A percentile compares a stretch with the other conserved stretches of the same genome.
These are phyloP conservation scores for Helotiales sp. DNA, from an alignment of 2,329 filamentous ascomycete species.

Conservation along the genomic window DNA sequence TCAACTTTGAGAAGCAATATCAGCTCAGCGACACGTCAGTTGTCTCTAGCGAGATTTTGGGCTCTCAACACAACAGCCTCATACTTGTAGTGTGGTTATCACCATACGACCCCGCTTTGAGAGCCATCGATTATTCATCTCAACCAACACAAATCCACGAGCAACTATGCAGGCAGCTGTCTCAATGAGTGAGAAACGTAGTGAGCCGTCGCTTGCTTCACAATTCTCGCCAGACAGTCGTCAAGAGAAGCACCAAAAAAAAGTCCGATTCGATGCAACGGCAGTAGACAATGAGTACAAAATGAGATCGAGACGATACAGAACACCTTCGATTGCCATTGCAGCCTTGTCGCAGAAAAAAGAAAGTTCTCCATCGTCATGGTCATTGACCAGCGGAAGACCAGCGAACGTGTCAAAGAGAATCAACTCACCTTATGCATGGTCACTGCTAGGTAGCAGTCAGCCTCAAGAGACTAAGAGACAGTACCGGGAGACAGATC, in stretches of 20 bases:
- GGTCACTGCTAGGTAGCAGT: not conserved
- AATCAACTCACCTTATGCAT: not conserved
- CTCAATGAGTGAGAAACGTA: not conserved
- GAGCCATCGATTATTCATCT: not conserved
- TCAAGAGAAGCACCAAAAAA: slow-evolving; percentile 18
- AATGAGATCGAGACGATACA: not conserved
- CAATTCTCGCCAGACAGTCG: not conserved
- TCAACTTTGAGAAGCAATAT: slow-evolving; percentile 25
- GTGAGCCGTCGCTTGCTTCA: not conserved
- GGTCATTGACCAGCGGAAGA: not conserved
- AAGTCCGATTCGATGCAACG: slow-evolving; percentile 31
- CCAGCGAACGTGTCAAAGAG: not conserved
- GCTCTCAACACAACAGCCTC: slow-evolving; percentile 2
- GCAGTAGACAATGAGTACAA: slow-evolving; percentile 27
- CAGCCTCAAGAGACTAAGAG: not conserved
- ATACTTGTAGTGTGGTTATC: not conserved
- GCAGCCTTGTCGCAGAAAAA: not conserved
- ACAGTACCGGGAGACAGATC: not conserved
- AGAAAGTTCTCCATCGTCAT: not conserved
- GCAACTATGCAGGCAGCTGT: slow-evolving; percentile 11
- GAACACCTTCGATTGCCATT: not conserved
- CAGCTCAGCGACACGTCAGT: slow-evolving; percentile 5
- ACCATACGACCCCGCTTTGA: not conserved
- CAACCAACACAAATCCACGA: not conserved
- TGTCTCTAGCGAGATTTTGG: not conserved